phyloP scores from a whole-genome alignment of 2,329 filamentous ascomycete genomes.

The Aaosphaeria arxii region DNA sequence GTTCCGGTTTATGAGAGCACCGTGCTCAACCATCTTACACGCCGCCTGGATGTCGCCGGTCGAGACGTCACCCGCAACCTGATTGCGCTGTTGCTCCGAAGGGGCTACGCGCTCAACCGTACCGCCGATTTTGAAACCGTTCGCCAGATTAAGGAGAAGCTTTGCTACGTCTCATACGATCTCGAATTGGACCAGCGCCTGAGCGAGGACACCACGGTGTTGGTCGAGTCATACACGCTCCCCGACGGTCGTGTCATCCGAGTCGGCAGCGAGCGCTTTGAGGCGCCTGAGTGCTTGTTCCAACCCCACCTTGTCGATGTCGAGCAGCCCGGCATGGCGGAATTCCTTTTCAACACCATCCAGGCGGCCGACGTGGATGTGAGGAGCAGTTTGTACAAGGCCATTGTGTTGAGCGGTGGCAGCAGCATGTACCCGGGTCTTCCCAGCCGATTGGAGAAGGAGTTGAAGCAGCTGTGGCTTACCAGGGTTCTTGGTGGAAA shows the following conservation, averaged over 20 bases:
- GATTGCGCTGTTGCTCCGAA: constrained; percentile 87
- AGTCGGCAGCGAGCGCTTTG: constrained; percentile 94
- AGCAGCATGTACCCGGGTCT: constrained; percentile 99
- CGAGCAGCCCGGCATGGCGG: constrained; percentile 93
- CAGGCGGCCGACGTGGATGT: constrained; percentile 95
- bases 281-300: constrained; percentile 97
- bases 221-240: constrained; percentile 96
- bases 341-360: constrained; percentile 98
- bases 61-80: constrained; percentile 98
- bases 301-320: constrained; percentile 97
- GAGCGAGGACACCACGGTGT: constrained; percentile 93
- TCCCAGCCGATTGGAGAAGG: constrained; percentile 93
- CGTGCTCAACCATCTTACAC: constrained; percentile 93
- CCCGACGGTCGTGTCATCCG: constrained; percentile 95
- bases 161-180: constrained; percentile 99
- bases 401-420: constrained; percentile 92
- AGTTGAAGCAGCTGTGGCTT: constrained; percentile 97
- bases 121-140: constrained; percentile 99
- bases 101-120: constrained; percentile 94
- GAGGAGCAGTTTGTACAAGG: constrained; percentile 90
- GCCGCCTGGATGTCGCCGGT: constrained; percentile 89
- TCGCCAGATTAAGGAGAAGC: constrained; percentile 97
- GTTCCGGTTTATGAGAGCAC: constrained; percentile 98
- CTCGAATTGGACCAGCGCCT: constrained; percentile 93
- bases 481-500: constrained; percentile 87